phyloP scores from a whole-genome alignment of 345 rosid species.

The Acer negundo region DNA sequence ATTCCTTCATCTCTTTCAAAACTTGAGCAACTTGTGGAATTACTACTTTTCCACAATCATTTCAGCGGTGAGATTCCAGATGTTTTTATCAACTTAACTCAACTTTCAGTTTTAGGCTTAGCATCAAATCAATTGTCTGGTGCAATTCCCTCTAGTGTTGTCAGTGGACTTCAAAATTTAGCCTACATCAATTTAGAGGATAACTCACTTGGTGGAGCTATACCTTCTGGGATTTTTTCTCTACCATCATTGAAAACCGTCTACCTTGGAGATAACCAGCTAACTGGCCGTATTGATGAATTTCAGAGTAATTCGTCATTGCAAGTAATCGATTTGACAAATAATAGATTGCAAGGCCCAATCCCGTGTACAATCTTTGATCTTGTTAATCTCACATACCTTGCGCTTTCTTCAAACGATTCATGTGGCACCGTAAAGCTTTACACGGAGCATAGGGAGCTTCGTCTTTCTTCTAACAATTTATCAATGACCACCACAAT shows the following conservation, averaged over 20 bases:
- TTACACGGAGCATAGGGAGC: too few species aligned
- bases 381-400: not conserved
- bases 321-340: not conserved
- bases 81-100: not conserved
- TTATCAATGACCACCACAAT: not conserved
- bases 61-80: slow-evolving; percentile 28
- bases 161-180: not conserved
- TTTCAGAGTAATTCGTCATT: slow-evolving; percentile 3
- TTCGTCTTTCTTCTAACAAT: too few species aligned
- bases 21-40: not conserved
- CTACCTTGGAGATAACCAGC: not conserved
- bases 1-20: not conserved
- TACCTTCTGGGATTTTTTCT: slow-evolving; percentile 22
- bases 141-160: not conserved
- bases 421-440: too few species aligned
- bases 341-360: slow-evolving; percentile 21
- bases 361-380: slow-evolving; percentile 22
- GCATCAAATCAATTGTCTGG: not conserved
- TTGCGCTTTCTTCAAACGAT: slow-evolving; percentile 7
- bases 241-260: not conserved
- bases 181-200: not conserved
- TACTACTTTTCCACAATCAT: not conserved
- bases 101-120: not conserved
- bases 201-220: slow-evolving; percentile 20
- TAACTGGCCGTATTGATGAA: slow-evolving; percentile 8